Conservation (phyloP, 768 basidiomycete species). For the Kwoniella dejecticola region DNA sequence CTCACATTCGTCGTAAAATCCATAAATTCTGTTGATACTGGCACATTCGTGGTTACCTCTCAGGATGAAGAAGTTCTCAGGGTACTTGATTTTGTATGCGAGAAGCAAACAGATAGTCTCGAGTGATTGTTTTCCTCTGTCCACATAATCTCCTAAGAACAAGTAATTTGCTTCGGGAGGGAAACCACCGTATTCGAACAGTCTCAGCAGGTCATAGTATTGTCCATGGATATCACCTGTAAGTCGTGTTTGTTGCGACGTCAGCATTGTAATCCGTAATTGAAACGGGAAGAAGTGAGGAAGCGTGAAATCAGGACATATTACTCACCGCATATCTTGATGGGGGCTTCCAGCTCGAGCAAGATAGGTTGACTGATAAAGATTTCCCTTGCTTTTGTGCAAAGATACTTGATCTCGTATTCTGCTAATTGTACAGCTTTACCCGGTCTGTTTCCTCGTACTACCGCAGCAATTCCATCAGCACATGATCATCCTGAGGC, state of each 20-base stretch:
- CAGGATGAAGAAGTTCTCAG: constrained; percentile 99
- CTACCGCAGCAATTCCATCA: constrained; percentile 57
- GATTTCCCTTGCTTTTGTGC: constrained; percentile 97
- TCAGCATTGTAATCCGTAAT: constrained; percentile 2
- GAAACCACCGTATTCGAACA: constrained; percentile 99
- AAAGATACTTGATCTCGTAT: constrained; percentile 99
- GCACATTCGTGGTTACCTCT: constrained; percentile 99
- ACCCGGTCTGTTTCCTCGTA: constrained; percentile 96
- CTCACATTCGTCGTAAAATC: constrained; percentile 99
- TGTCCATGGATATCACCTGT: constrained; percentile 98
- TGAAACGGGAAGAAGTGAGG: too few species aligned
- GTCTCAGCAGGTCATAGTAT: constrained; percentile 95
- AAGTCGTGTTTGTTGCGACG: constrained; percentile 11
- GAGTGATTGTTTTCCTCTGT: constrained; percentile 96
- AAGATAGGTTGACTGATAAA: constrained; percentile 99
- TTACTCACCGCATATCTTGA: constrained; percentile 99
- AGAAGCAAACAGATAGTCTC: constrained; percentile 99
- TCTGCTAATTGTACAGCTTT: constrained; percentile 97
- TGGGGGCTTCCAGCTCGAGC: constrained; percentile 95
- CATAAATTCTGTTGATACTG: constrained; percentile 99
- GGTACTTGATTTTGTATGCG: constrained; percentile 98
- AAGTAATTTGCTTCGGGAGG: constrained; percentile 99
- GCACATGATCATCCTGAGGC: background rate
- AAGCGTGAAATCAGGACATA: too few species aligned
- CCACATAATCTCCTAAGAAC: constrained; percentile 99